Evolutionary conservation across 1,139 yeast genomes (phyloP), one percentile per base, ranked within the genome.

Genomic region (Pichia sp.): DNA sequence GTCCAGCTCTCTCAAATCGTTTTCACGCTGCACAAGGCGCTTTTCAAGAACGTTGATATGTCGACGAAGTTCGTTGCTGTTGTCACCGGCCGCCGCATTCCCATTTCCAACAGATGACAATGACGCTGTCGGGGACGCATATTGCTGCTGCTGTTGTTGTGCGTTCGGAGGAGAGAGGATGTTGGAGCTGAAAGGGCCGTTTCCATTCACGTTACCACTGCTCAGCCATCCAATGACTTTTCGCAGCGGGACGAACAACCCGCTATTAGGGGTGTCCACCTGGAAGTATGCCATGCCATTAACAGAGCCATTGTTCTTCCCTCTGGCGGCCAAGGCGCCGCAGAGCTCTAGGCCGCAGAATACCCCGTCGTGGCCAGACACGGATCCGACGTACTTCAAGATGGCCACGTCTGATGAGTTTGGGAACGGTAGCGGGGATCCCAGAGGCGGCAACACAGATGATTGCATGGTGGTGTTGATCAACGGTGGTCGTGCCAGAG

Each of bases 281-380:
- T 69, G 69, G 67, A 90, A 90, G 69, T 90, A 90, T 47, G 70
- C 67, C 5, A 71, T 64, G 2, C 87, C 95, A 47, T 82, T 77
- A 49, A 82, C 80, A 32, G 76, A 74, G 7, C 99, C 99, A 61
- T 81, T 79, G 65, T 93, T 90, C 67, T 88, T 87, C 11, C 99
- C 99, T 50, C 82, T 75, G 5, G 64, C 65, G 1, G 77, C 73
- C 23, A 85, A 84, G 5, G 86, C 81, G 3, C 89, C 92, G 10
- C 79, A 65, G 49, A 93, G 73, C 67, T 93, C 97, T 4, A 93
- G 78, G 0, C 99, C 99, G 4, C 92, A 97, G 72, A 85, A 93
- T n/a, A 76, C 73, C 0, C 97, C 97, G 5, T 72, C 70, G 64
- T 88, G 90, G 32, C 86, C 87, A 36, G 82, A 79, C 26, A 93